A percentile compares a stretch with the other conserved stretches of the same genome.
Conservation (phyloP, 768 basidiomycete species). For the Amanita pallidorosea region DNA sequence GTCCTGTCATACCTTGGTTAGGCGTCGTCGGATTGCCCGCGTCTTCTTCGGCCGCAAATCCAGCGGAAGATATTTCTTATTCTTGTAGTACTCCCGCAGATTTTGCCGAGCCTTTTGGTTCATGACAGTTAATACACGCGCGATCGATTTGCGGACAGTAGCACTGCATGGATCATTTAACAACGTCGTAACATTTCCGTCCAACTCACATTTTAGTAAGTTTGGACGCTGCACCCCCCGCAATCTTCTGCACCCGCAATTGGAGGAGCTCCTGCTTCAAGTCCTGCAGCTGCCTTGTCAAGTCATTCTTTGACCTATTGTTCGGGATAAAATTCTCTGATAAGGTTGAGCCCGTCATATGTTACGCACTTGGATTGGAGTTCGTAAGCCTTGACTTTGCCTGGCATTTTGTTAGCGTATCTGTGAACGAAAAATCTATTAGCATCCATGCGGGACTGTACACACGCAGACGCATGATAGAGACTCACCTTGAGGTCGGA, state of each 20-base stretch:
- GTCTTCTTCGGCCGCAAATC: constrained; percentile 98
- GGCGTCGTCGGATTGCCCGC: constrained; percentile 90
- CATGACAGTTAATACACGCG: constrained; percentile 95
- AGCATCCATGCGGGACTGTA: background rate
- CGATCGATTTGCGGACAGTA: constrained; percentile 96
- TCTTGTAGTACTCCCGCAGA: constrained; percentile 96
- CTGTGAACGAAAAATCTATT: constrained; percentile 6
- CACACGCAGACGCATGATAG: background rate
- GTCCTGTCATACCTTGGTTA: constrained; percentile 65
- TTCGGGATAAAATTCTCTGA: constrained; percentile 6
- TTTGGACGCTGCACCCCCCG: constrained; percentile 90
- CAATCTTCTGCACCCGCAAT: constrained; percentile 96
- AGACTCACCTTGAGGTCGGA: constrained; percentile 34
- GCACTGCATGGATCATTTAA: constrained; percentile 37
- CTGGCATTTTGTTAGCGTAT: constrained; percentile 57
- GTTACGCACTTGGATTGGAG: constrained; percentile 82
- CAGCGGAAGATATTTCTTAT: constrained; percentile 92
- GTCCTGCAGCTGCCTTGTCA: constrained; percentile 86
- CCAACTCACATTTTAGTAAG: constrained; percentile 91
- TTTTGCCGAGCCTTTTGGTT: constrained; percentile 98
- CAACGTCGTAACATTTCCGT: background rate
- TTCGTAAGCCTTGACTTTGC: constrained; percentile 93
- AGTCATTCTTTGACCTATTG: constrained; percentile 88
- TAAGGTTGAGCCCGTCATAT: constrained; percentile 7
- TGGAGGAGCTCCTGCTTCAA: constrained; percentile 91